phyloP scores from a whole-genome alignment of 768 basidiomycete genomes.

The Pholiota molesta region DNA sequence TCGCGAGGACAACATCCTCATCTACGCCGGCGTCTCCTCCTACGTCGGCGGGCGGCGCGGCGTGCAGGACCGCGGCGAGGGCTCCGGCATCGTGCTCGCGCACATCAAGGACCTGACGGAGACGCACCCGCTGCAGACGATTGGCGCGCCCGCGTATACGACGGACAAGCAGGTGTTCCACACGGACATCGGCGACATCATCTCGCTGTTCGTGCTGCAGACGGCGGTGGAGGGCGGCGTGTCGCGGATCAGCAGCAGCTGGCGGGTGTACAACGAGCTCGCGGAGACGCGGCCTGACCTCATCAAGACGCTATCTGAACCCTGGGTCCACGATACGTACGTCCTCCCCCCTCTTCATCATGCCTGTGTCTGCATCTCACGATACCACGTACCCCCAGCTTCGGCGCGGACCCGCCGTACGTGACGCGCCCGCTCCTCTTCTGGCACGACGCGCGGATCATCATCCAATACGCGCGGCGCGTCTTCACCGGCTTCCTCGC shows the following conservation, averaged over 20 bases:
- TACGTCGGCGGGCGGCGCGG: constrained; percentile 20
- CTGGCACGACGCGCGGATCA: constrained; percentile 38
- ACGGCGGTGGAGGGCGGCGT: constrained; percentile 45
- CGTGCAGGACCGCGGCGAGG: constrained; percentile 22
- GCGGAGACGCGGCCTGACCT: constrained; percentile 50
- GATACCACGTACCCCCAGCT: no score
- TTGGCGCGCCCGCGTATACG: constrained; percentile 48
- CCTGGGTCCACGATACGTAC: constrained; percentile 46
- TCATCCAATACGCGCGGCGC: constrained; percentile 49
- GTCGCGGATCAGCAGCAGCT: constrained; percentile 46
- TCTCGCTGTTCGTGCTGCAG: constrained; percentile 45
- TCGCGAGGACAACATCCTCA: constrained; percentile 40
- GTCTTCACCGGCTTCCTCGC: constrained; percentile 43
- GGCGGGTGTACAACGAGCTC: constrained; percentile 49
- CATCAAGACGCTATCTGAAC: constrained; percentile 42
- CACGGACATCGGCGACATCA: constrained; percentile 45
- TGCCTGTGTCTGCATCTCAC: no score
- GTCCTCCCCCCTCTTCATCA: not conserved
- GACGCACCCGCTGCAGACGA: constrained; percentile 38
- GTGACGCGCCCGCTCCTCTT: constrained; percentile 40
- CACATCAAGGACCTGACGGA: constrained; percentile 49
- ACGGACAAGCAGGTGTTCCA: constrained; percentile 55
- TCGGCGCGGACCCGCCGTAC: no score
- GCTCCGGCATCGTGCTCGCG: constrained; percentile 36
- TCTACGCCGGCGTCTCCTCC: constrained; percentile 41